These are phyloP conservation scores for Heliamphora exappendiculata DNA, from an alignment of 148 eudicot species.

Conservation along the genomic window DNA sequence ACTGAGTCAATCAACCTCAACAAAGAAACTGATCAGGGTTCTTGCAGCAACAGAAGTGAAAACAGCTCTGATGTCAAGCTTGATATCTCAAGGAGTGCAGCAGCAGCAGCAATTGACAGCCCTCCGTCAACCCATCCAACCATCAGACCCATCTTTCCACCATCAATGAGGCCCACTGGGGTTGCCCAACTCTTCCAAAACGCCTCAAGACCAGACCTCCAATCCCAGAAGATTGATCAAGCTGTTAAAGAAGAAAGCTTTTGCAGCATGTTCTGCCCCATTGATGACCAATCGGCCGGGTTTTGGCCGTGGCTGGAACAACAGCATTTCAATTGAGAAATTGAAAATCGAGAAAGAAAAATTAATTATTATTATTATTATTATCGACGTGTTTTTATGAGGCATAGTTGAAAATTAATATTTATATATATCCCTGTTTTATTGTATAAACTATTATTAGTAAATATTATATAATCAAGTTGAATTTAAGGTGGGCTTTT, in stretches of 20 bases:
- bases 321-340: constrained; percentile 64
- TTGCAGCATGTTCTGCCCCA: constrained; percentile 65
- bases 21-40: constrained; percentile 96
- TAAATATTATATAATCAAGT: too few species aligned
- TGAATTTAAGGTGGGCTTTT: too few species aligned
- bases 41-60: constrained; percentile 78
- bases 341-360: neutral
- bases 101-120: constrained; percentile 54
- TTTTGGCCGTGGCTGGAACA: constrained; percentile 98
- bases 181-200: constrained; percentile 45
- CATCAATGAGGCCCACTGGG: constrained; percentile 43
- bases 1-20: constrained; percentile 86
- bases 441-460: too few species aligned
- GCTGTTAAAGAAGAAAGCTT: constrained; percentile 70
- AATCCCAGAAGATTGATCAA: constrained; percentile 25
- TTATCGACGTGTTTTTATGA: neutral
- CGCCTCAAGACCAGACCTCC: constrained; percentile 38
- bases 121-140: constrained; percentile 35
- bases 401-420: neutral
- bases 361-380: neutral
- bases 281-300: constrained; percentile 80
- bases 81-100: constrained; percentile 59
- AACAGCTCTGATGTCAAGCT: constrained; percentile 81
- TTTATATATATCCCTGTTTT: neutral
- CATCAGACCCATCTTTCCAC: constrained; percentile 49